These are phyloP conservation scores for Fusarium avenaceum DNA, from an alignment of 2,329 filamentous ascomycete genomes.

Conservation along the genomic window DNA sequence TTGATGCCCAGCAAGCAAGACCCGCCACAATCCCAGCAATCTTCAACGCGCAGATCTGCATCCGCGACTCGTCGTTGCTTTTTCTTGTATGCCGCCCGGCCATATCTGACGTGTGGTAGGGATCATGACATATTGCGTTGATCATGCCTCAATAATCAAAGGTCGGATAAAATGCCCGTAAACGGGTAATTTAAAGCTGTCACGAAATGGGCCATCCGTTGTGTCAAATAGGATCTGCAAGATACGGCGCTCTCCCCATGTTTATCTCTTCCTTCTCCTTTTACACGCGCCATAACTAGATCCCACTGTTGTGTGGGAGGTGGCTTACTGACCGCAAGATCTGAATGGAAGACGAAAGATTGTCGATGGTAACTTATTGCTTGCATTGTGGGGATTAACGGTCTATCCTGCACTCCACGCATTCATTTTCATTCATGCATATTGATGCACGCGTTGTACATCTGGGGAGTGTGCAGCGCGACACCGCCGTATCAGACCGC, in stretches of 20 bases:
- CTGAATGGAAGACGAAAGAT: constrained; percentile 12
- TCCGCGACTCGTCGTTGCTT: constrained; percentile 21
- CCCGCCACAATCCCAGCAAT: constrained; percentile 28
- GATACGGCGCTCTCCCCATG: constrained; percentile 12
- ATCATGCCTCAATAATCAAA: constrained; percentile 28
- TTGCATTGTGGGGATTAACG: constrained; percentile 34
- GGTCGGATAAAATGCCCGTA: constrained; percentile 11
- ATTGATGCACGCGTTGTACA: constrained; percentile 25
- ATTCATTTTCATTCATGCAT: constrained; percentile 24
- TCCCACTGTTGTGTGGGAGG: neutral
- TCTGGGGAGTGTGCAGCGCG: constrained; percentile 24
- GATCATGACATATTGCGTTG: constrained; percentile 20
- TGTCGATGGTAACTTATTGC: constrained; percentile 29
- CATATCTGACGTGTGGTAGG: constrained; percentile 19
- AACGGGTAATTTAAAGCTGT: constrained; percentile 20
- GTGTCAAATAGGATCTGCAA: constrained; percentile 23
- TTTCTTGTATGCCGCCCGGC: constrained; percentile 14
- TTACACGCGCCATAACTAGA: neutral
- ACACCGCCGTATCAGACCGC: constrained; percentile 24
- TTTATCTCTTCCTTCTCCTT: constrained; percentile 32
- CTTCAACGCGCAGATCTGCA: constrained; percentile 30
- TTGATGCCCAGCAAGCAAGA: constrained; percentile 9
- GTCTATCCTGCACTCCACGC: constrained; percentile 26
- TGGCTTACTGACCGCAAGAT: constrained; percentile 33
- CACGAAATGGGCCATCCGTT: constrained; percentile 20